phyloP scores from a whole-genome alignment of 2,329 filamentous ascomycete species.

The Aspergillus sergii region DNA sequence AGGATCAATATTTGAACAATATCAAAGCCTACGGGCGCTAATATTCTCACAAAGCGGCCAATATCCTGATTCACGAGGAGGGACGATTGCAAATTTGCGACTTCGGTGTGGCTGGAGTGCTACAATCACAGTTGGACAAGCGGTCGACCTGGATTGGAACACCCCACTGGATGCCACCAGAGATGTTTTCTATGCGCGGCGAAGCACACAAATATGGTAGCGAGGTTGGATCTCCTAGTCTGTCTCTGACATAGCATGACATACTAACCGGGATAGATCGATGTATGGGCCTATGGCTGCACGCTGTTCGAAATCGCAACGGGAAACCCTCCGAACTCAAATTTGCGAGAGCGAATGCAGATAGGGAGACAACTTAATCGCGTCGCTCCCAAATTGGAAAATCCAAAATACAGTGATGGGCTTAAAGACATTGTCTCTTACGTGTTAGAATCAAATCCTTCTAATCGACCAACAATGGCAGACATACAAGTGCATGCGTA shows the following conservation, averaged over 20 bases:
- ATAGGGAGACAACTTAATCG: constrained; percentile 49
- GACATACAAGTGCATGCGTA: constrained; percentile 51
- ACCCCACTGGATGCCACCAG: constrained; percentile 68
- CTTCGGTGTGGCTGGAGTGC: constrained; percentile 66
- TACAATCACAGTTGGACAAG: constrained; percentile 63
- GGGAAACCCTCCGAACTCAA: constrained; percentile 52
- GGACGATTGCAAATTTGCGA: constrained; percentile 66
- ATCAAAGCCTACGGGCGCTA: background rate
- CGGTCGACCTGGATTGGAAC: constrained; percentile 67
- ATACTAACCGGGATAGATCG: constrained; percentile 39
- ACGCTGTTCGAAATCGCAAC: constrained; percentile 54
- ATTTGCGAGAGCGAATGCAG: constrained; percentile 50
- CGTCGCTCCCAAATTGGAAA: constrained; percentile 45
- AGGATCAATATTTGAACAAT: constrained; percentile 12
- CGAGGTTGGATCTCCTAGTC: constrained; percentile 39
- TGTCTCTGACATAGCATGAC: background rate
- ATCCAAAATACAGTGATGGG: constrained; percentile 46
- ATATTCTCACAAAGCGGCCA: constrained; percentile 51
- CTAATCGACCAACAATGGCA: constrained; percentile 49
- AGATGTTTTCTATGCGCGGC: constrained; percentile 51
- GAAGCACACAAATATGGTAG: constrained; percentile 50
- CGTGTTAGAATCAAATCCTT: constrained; percentile 47
- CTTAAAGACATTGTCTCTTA: constrained; percentile 49
- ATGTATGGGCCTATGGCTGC: constrained; percentile 56
- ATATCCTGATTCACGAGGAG: constrained; percentile 65